Conservation (phyloP, 192 early-diverging fungal species). For the Coemansia sp. region DNA sequence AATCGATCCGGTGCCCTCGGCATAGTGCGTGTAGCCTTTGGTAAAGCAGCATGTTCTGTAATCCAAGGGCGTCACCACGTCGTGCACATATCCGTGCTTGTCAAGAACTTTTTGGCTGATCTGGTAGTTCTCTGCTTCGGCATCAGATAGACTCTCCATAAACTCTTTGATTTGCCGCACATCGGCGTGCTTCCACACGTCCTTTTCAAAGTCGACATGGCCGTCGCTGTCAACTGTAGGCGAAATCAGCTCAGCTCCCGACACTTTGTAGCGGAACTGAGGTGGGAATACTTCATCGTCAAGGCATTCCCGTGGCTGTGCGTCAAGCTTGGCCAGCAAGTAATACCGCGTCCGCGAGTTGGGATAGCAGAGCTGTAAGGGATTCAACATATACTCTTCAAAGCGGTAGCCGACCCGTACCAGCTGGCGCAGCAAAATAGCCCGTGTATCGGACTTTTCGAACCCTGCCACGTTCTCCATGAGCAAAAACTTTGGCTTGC, state of each 20-base stretch:
- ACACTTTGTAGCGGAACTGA: slow-evolving; percentile 26
- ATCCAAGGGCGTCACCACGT: slow-evolving; percentile 66
- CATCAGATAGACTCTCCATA: slow-evolving; percentile 26
- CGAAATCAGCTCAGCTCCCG: slow-evolving; percentile 34
- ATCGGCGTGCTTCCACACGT: slow-evolving; percentile 44
- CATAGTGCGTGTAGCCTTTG: slow-evolving; percentile 72
- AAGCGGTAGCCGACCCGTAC: slow-evolving; percentile 59
- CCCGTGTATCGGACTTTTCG: slow-evolving; percentile 65
- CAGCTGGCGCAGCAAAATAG: slow-evolving; percentile 58
- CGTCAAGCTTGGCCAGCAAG: slow-evolving; percentile 52
- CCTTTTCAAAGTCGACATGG: slow-evolving; percentile 47
- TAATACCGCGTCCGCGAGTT: slow-evolving; percentile 81
- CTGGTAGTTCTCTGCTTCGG: slow-evolving; percentile 11
- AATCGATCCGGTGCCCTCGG: slow-evolving; percentile 48
- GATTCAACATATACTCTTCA: slow-evolving; percentile 75
- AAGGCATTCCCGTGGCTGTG: slow-evolving; percentile 16
- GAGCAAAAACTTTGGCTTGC: slow-evolving; percentile 63
- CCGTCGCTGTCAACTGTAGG: slow-evolving; percentile 34
- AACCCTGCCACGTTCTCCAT: slow-evolving; percentile 85
- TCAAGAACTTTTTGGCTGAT: slow-evolving; percentile 37
- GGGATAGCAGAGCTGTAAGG: slow-evolving; percentile 71
- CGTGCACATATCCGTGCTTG: slow-evolving; percentile 49
- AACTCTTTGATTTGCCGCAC: slow-evolving; percentile 49
- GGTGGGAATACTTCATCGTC: slow-evolving; percentile 35
- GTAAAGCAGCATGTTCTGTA: slow-evolving; percentile 78